Conservation (phyloP, 2,329 filamentous ascomycete genomes). For the Neonectria magnoliae region DNA sequence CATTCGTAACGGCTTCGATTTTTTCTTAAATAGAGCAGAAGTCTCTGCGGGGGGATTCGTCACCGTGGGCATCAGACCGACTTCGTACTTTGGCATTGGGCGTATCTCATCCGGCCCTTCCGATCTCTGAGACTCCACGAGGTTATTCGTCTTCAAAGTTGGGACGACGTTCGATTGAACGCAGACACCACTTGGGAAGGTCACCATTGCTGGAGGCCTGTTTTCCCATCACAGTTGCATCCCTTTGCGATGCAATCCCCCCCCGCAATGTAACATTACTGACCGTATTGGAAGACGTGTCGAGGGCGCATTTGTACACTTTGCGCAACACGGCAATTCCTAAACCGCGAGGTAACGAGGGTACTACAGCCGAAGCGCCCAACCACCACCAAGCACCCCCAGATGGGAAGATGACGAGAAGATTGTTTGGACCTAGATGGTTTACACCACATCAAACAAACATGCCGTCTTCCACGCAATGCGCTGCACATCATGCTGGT, state of each 20-base stretch:
- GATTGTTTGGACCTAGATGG: not conserved
- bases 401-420: not conserved
- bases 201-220: not conserved
- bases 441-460: not conserved
- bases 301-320: not conserved
- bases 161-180: not conserved
- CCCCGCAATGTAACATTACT: not conserved
- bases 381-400: not conserved
- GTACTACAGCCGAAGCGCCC: too few relatives aligned
- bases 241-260: not conserved
- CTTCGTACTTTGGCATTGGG: constrained; percentile 12
- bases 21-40: not conserved
- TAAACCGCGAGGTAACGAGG: not conserved
- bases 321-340: not conserved
- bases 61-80: constrained; percentile 4
- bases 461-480: not conserved
- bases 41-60: constrained; percentile 1
- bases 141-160: not conserved
- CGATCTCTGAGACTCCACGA: constrained; percentile 6
- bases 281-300: not conserved
- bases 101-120: constrained; percentile 14
- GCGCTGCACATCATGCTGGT: not conserved
- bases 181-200: not conserved
- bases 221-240: not conserved
- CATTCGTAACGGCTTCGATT: not conserved